Evolutionary conservation across 305 asterid genomes (phyloP).

Genomic region (Fraxinus latifolia): DNA sequence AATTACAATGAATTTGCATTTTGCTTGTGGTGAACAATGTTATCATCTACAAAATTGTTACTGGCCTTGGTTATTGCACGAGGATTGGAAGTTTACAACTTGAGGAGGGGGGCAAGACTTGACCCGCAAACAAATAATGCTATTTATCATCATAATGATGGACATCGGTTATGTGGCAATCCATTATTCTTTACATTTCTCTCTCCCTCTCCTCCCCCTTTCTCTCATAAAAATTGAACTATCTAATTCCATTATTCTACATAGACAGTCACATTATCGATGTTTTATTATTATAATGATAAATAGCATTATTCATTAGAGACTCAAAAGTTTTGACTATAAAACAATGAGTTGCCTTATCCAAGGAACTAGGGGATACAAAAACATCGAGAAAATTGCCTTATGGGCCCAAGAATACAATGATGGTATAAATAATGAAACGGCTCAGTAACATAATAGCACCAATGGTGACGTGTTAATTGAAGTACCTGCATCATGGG

Average conservation of each 20-base stretch:
- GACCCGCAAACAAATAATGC: neutral
- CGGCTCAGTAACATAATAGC: neutral
- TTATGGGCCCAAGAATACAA: neutral
- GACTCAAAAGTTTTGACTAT: neutral
- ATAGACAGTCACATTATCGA: neutral
- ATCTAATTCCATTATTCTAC: neutral
- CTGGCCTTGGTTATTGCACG: neutral
- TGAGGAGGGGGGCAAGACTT: neutral
- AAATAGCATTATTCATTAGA: neutral
- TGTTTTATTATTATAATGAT: too few species aligned
- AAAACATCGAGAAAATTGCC: neutral
- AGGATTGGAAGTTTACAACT: neutral
- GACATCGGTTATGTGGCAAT: too few species aligned
- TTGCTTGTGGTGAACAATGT: neutral
- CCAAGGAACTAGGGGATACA: neutral
- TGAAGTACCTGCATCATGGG: neutral
- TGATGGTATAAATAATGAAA: neutral
- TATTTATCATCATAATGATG: too few species aligned
- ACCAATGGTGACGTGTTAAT: neutral
- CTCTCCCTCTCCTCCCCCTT: too few species aligned
- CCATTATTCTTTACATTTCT: too few species aligned
- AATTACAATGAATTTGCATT: neutral
- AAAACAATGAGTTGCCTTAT: neutral
- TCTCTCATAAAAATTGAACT: neutral
- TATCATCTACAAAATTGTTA: neutral